phyloP scores from a whole-genome alignment of 2,329 filamentous ascomycete genomes.

The Podosphaera leucotricha region DNA sequence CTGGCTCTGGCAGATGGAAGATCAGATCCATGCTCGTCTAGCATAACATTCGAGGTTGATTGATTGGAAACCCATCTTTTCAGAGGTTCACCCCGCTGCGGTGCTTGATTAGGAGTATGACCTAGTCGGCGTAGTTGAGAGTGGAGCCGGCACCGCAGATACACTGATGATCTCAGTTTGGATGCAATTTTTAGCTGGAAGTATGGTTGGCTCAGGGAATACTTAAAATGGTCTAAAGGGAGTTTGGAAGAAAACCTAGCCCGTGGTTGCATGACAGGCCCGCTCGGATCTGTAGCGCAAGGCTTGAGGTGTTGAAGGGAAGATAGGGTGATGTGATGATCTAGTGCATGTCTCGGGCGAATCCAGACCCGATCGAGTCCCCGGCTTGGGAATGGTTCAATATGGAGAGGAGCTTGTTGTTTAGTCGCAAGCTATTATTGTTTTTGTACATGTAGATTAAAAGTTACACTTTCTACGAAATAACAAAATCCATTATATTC shows the following conservation, averaged over 20 bases:
- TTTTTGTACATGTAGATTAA: constrained; percentile 1
- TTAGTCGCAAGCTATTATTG: background rate
- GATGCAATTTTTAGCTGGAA: background rate
- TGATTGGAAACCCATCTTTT: background rate
- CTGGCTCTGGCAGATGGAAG: constrained; percentile 25
- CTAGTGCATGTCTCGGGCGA: background rate
- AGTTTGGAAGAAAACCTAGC: background rate
- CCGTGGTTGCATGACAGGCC: background rate
- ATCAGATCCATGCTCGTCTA: constrained; percentile 10
- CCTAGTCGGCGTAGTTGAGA: background rate
- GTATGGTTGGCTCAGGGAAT: background rate
- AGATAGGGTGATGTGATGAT: background rate
- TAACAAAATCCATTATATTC: background rate
- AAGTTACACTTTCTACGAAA: background rate
- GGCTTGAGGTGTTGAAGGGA: too few relatives aligned
- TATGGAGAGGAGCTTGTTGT: background rate
- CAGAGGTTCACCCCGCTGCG: constrained; percentile 3
- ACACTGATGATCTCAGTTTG: background rate
- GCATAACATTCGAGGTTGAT: background rate
- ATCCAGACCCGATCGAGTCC: background rate
- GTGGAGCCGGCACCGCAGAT: background rate
- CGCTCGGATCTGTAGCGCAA: background rate
- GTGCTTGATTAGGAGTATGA: constrained; percentile 1
- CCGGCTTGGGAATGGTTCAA: background rate
- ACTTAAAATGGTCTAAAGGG: background rate